These are phyloP conservation scores for Trametes cubensis DNA, from an alignment of 768 basidiomycete species.

Conservation along the genomic window DNA sequence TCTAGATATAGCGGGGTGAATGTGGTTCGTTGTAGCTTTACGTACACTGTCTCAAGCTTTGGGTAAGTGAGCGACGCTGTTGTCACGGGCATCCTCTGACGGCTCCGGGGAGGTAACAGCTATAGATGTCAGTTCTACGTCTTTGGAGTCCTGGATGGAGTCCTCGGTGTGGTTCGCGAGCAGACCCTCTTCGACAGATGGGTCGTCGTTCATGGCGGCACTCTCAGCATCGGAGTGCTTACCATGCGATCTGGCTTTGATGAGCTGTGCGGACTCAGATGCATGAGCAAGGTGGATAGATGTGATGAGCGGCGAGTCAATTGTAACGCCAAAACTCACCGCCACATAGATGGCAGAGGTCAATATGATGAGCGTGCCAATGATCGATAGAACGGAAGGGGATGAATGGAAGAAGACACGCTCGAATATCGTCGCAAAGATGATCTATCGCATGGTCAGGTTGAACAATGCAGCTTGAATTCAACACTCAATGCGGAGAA, in stretches of 20 bases:
- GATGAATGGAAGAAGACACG: slow-evolving; percentile 61
- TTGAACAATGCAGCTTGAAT: too few species aligned
- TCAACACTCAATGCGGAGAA: neutral
- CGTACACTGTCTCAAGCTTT: neutral
- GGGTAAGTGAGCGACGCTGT: neutral
- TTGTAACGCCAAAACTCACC: slow-evolving; percentile 40
- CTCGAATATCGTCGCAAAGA: slow-evolving; percentile 72
- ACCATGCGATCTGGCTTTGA: slow-evolving; percentile 20
- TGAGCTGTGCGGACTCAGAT: slow-evolving; percentile 22
- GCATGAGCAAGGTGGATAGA: neutral
- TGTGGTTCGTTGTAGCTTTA: neutral
- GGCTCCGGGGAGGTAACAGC: neutral
- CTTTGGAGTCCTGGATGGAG: slow-evolving; percentile 2
- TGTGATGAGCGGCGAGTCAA: neutral
- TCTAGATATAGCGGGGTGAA: too few species aligned
- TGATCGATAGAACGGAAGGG: slow-evolving; percentile 59
- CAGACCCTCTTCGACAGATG: slow-evolving; percentile 34
- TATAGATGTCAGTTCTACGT: slow-evolving; percentile 4
- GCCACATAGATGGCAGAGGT: slow-evolving; percentile 65
- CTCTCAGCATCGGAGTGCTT: slow-evolving; percentile 7
- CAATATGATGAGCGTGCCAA: slow-evolving; percentile 69
- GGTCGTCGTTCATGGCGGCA: slow-evolving; percentile 23
- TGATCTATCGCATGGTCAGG: slow-evolving; percentile 43
- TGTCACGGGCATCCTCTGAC: neutral
- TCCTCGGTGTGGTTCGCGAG: slow-evolving; percentile 24